Evolutionary conservation across 192 early-diverging fungal species (phyloP), one percentile per base, ranked within the genome.

Genomic region (Spinellus fusiger): DNA sequence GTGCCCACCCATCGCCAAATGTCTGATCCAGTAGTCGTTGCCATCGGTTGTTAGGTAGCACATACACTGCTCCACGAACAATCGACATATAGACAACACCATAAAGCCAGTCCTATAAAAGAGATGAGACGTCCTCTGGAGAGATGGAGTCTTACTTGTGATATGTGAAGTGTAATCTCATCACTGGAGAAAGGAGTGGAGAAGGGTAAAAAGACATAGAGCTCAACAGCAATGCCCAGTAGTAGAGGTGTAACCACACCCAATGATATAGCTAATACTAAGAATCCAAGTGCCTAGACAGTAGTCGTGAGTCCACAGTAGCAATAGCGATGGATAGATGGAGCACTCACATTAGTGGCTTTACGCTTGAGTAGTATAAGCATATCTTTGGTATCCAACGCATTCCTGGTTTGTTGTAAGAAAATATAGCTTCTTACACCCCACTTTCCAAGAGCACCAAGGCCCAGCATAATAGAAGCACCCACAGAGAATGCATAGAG

Each of bases 401-500:
- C 40, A 44, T 12, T 18, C 40, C 15, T n/a, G 40, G 3, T 18
- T 44, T 12, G 18, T 12, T 44, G 40, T 12, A 44, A 44, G 18
- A n/a, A 44, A n/a, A n/a, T 18, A 12, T 12, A 18, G 40, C 10
- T n/a, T 44, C 10, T 10, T 2, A 44, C 3, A 2, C 3, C 40
- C 13, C 4, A n/a, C 10, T 3, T 44, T 2, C 13, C 44, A 48
- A 33, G 13, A 57, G 67, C 29, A 47, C 51, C 61, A 15, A 73
- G 8, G 26, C 27, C 28, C 31, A 63, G 47, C 34, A 84, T 60
- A 16, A 84, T 60, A 54, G 87, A 81, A 27, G 88, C 53, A 1
- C 96, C 96, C 25, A 91, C 51, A 1, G 79, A 61, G 52, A 90
- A 81, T 18, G 90, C 70, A 62, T 92, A 87, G 12, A 93, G 44